A percentile compares a stretch with the other conserved stretches of the same genome.
These are phyloP conservation scores for Cercospora sojina DNA, from an alignment of 2,329 filamentous ascomycete genomes.

Conservation along the genomic window DNA sequence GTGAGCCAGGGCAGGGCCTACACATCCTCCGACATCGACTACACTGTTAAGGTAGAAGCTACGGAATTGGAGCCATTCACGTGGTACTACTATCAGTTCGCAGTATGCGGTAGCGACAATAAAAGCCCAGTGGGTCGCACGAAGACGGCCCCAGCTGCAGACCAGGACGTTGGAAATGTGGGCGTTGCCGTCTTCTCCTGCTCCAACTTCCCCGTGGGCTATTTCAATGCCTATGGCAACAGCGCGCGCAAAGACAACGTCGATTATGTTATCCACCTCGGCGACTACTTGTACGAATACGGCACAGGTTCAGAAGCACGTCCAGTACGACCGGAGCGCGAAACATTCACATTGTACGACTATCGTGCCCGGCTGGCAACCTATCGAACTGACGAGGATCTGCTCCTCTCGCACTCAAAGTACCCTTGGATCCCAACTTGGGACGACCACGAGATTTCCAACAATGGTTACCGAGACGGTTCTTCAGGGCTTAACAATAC, in stretches of 20 bases:
- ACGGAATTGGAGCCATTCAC: conserved; percentile 29
- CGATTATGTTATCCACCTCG: conserved; percentile 40
- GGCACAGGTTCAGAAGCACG: conserved; percentile 21
- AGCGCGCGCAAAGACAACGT: conserved; percentile 38
- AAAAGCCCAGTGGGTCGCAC: conserved; percentile 31
- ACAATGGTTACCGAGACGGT: conserved; percentile 46
- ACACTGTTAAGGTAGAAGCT: conserved; percentile 34
- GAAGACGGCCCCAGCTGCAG: conserved; percentile 28
- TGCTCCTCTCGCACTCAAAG: conserved; percentile 42
- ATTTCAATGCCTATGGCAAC: conserved; percentile 34
- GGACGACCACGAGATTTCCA: conserved; percentile 42
- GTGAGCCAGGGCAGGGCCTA: conserved; percentile 29
- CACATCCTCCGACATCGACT: conserved; percentile 34
- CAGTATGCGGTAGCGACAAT: conserved; percentile 27
- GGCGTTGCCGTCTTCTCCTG: conserved; percentile 33
- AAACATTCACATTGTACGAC: conserved; percentile 46
- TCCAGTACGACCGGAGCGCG: conserved; percentile 37
- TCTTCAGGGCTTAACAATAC: conserved; percentile 45
- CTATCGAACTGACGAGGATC: conserved; percentile 44
- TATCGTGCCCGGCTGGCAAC: conserved; percentile 46
- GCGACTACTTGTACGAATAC: conserved; percentile 9
- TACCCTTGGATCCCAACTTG: conserved; percentile 47
- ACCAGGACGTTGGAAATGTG: conserved; percentile 29
- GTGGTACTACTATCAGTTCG: conserved; percentile 34
- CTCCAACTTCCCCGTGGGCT: conserved; percentile 31